A percentile compares a stretch with the other conserved stretches of the same genome.
These are phyloP conservation scores for Westerdykella ornata DNA, from an alignment of 2,329 filamentous ascomycete genomes.

Conservation along the genomic window DNA sequence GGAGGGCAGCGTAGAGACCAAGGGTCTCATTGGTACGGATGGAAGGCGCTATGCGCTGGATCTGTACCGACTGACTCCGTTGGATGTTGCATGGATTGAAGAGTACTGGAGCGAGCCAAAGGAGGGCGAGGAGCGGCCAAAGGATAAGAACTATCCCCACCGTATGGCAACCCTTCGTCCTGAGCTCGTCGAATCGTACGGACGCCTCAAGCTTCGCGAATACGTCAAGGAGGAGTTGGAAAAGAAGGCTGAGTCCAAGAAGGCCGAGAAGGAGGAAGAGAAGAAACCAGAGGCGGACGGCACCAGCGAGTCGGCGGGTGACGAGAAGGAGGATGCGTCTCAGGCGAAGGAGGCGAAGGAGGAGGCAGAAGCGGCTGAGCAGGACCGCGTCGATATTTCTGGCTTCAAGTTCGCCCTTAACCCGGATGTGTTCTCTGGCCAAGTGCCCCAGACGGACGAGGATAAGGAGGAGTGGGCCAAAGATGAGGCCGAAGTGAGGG, in stretches of 20 bases:
- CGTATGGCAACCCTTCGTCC: conserved; percentile 90
- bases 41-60: conserved; percentile 97
- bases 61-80: conserved; percentile 85
- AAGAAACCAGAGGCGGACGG: conserved; percentile 26
- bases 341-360: conserved; percentile 33
- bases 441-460: conserved; percentile 79
- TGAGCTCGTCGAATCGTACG: conserved; percentile 82
- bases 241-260: conserved; percentile 23
- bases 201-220: conserved; percentile 77
- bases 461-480: conserved; percentile 77
- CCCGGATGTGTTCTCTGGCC: conserved; percentile 91
- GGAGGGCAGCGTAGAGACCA: conserved; percentile 94
- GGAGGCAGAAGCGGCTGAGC: conserved; percentile 35
- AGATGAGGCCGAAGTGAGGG: conserved; percentile 83
- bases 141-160: conserved; percentile 68
- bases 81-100: conserved; percentile 88
- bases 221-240: conserved; percentile 75
- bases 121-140: conserved; percentile 45
- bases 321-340: conserved; percentile 27
- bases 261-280: conserved; percentile 24
- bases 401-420: conserved; percentile 85
- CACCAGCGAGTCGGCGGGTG: background rate
- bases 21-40: conserved; percentile 93
- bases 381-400: conserved; percentile 75
- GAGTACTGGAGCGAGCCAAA: conserved; percentile 51